Base-by-base conservation (phyloP, 2,329 filamentous ascomycete species). In the Gliomastix tumulicola region DNA sequence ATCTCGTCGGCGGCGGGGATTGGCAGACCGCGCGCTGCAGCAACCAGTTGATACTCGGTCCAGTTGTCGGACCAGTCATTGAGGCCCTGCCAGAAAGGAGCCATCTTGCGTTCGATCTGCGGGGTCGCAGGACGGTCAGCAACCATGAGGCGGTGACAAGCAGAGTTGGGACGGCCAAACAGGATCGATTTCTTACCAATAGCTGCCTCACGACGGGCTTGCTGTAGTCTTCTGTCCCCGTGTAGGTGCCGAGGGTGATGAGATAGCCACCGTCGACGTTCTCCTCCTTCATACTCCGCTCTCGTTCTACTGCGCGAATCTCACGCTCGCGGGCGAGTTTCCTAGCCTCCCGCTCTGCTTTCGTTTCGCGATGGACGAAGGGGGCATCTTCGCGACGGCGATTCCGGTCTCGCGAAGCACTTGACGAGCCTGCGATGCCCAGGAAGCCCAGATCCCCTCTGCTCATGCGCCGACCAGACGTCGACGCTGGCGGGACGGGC, bases 11-110 rank as follows among this genome's bases (percentile, higher is more conserved):
- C 77, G 7, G 85, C 75, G 11, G 92, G 92, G 35, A 97, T 80
- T 4, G 85, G 78, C 38, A 94, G 73, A 16, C 87, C 89, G 51
- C 88, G 79, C 34, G 84, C 92, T 18, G 87, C 88, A 39, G 90
- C 88, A 49, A 96, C 79, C n/a, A 98, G 77, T 60, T 98, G 92
- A 59, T 92, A 82, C 53, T 98, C 92, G 11, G 88, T 84, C 92
- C 92, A 98, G 36, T 78, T 84, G 17, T 86, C 76, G 13, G 82
- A 83, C 59, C 92, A 88, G 57, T 97, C 89, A 45, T 95, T 83
- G 5, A 98, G 68, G 6, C 92, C 92, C 54, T 84, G 82, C 88
- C 90, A 98, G 59, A 98, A 98, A 0, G 92, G 92, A 30, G 92
- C 92, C 43, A 98, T 64, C 43, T 84, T 82, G 48, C 92, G 77